phyloP scores from a whole-genome alignment of 1,284 basidiomycete genomes.

The Ceratobasidium sp. region DNA sequence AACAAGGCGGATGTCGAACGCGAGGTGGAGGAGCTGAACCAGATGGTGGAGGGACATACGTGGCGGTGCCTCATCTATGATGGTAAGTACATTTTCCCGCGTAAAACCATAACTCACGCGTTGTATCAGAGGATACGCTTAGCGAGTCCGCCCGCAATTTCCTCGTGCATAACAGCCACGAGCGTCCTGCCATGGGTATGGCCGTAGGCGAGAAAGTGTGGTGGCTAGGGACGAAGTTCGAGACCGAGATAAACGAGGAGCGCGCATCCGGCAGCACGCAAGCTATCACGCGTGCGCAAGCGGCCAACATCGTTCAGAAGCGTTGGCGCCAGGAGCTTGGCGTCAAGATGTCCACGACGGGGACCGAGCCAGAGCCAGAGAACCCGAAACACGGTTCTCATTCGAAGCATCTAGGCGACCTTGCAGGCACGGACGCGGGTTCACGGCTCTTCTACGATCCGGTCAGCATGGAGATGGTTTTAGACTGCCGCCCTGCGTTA shows the following conservation, averaged over 20 bases:
- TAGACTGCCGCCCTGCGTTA: neutral
- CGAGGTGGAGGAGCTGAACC: neutral
- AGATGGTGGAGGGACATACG: neutral
- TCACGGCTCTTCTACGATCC: neutral
- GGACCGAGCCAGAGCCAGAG: neutral
- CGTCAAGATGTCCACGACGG: neutral
- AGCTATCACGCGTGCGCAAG: neutral
- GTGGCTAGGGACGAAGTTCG: slow-evolving; percentile 2
- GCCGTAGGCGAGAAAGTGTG: neutral
- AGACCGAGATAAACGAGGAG: neutral
- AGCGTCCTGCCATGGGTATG: slow-evolving; percentile 3
- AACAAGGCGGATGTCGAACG: neutral
- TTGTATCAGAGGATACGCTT: neutral
- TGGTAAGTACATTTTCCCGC: neutral
- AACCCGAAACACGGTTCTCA: neutral
- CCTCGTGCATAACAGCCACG: neutral
- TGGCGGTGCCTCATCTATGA: neutral
- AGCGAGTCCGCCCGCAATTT: neutral
- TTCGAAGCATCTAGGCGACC: neutral
- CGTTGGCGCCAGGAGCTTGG: slow-evolving; percentile 2
- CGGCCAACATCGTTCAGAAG: neutral
- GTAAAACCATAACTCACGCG: neutral
- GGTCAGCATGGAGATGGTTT: neutral
- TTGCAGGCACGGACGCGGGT: neutral
- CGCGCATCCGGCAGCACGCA: neutral